These are phyloP conservation scores for Kernera saxatilis DNA, from an alignment of 345 rosid genomes.

Conservation along the genomic window DNA sequence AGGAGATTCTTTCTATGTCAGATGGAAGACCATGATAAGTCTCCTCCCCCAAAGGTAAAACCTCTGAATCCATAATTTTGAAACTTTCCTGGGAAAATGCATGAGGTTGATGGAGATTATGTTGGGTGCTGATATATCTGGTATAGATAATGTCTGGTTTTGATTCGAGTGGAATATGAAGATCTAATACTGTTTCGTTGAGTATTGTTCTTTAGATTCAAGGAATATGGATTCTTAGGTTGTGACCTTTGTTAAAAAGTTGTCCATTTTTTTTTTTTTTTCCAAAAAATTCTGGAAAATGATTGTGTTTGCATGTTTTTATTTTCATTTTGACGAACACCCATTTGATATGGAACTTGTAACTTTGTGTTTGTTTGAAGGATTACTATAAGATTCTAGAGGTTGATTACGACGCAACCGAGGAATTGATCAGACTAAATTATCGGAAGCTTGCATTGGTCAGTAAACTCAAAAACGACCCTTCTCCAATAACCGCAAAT, in stretches of 20 bases:
- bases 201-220: neutral
- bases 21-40: slow-evolving; percentile 44
- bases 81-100: neutral
- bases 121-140: neutral
- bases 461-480: slow-evolving; percentile 27
- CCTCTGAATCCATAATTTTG: neutral
- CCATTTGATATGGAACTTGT: neutral
- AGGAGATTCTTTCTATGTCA: slow-evolving; percentile 24
- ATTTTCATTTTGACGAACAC: neutral
- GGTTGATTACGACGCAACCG: slow-evolving; percentile 83
- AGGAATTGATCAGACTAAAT: slow-evolving; percentile 62
- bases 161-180: neutral
- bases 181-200: neutral
- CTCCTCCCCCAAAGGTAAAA: slow-evolving; percentile 39
- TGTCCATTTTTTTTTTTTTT: neutral
- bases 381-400: slow-evolving; percentile 77
- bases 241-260: neutral
- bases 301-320: slow-evolving; percentile 16
- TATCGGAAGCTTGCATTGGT: slow-evolving; percentile 84
- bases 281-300: neutral
- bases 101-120: neutral
- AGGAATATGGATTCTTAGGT: neutral
- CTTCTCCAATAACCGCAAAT: neutral
- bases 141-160: neutral
- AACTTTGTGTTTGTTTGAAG: slow-evolving; percentile 28